These are phyloP conservation scores for Cyclotella cryptica DNA, from an alignment of 108 stramenopile species.

Conservation along the genomic window DNA sequence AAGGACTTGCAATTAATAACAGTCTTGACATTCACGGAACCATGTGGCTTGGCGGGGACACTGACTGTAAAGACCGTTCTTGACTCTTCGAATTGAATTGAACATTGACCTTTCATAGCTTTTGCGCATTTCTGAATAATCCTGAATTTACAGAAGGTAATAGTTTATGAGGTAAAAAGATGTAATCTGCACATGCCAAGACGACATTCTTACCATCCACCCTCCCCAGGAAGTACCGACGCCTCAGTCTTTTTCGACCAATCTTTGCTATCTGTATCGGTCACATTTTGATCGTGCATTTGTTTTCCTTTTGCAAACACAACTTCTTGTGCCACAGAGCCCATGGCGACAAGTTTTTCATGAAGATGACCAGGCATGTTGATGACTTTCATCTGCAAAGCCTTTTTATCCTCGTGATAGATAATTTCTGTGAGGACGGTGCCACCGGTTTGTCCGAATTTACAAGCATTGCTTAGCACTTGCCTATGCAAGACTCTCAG, in stretches of 20 bases:
- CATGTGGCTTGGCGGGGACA: constrained; percentile 44
- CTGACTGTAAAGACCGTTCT: constrained; percentile 54
- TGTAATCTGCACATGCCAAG: neutral
- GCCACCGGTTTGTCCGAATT: constrained; percentile 62
- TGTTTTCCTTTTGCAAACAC: constrained; percentile 57
- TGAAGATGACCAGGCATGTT: constrained; percentile 68
- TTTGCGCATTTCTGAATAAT: constrained; percentile 65
- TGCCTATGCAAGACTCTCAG: constrained; percentile 61
- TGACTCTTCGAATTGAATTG: constrained; percentile 51
- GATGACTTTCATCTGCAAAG: constrained; percentile 60
- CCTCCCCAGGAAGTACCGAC: constrained; percentile 54
- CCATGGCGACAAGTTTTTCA: constrained; percentile 51
- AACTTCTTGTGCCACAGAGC: constrained; percentile 36
- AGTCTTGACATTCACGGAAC: constrained; percentile 7
- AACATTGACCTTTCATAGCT: constrained; percentile 49
- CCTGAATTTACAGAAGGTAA: constrained; percentile 13
- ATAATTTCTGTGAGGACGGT: constrained; percentile 49
- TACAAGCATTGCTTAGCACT: constrained; percentile 68
- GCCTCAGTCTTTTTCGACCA: constrained; percentile 19
- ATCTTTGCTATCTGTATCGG: constrained; percentile 18
- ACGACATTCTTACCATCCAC: constrained; percentile 53
- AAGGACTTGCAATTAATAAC: constrained; percentile 30
- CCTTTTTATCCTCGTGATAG: constrained; percentile 29
- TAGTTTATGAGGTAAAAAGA: neutral
- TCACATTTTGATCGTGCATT: constrained; percentile 29